Conservation (phyloP, 164 flowering plant genomes). For the Brasenia schreberi region DNA sequence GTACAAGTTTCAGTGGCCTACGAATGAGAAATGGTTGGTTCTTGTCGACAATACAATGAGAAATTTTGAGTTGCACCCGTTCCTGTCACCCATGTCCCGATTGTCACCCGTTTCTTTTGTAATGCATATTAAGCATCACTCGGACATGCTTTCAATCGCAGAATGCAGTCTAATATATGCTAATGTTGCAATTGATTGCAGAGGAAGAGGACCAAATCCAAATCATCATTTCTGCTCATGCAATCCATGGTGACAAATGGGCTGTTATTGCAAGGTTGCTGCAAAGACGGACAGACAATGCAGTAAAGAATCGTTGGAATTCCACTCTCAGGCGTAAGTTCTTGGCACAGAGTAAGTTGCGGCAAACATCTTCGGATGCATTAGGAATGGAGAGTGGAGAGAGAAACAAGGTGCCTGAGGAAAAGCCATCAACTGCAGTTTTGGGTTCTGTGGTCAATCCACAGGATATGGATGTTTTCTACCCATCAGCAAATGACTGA, state of each 20-base stretch:
- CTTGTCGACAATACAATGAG: too few species aligned
- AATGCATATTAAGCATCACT: too few species aligned
- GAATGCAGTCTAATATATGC: background rate
- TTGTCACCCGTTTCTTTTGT: too few species aligned
- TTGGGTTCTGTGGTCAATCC: background rate
- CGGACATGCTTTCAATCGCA: too few species aligned
- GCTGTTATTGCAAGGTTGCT: slow-evolving; percentile 79
- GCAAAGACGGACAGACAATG: slow-evolving; percentile 85
- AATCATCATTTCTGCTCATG: slow-evolving; percentile 53
- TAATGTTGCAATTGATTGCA: slow-evolving; percentile 16
- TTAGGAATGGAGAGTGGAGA: background rate
- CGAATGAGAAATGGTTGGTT: too few species aligned
- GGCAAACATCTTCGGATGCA: background rate
- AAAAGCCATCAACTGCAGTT: background rate
- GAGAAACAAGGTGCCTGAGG: background rate
- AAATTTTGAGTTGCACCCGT: too few species aligned
- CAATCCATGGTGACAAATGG: slow-evolving; percentile 91
- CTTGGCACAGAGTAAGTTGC: slow-evolving; percentile 19
- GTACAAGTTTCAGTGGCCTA: too few species aligned
- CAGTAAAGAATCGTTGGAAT: slow-evolving; percentile 95
- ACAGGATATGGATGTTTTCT: background rate
- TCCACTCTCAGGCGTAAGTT: slow-evolving; percentile 64
- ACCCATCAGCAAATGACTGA: background rate
- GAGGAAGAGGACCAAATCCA: slow-evolving; percentile 62
- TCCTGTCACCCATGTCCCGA: too few species aligned